Evolutionary conservation across 2,329 filamentous ascomycete genomes (phyloP), one percentile per base, ranked within the genome.

Genomic region (Tricladium varicosporioides): DNA sequence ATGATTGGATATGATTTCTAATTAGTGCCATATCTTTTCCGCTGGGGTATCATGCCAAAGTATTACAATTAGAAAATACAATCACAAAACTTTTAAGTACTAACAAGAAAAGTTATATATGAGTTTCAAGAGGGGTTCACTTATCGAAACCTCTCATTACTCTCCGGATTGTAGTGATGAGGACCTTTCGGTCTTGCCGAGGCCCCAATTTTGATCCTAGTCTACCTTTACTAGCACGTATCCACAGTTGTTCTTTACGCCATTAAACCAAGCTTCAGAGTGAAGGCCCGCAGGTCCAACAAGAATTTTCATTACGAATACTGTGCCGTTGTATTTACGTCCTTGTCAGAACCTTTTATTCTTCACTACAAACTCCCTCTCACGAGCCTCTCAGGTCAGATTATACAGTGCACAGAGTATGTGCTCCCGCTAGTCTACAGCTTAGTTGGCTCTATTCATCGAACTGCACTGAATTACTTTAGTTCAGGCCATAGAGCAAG

Each of bases 221-320:
- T 50, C 22, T 9, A 50, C 48, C 46, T 36, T 53, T 9, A 57
- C 42, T 2, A 51, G 33, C 16, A 53, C 51, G 27, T 57, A 51
- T 16, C 40, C 33, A 16, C 46, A 36, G n/a, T 48, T 53, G 40
- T 53, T 75, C 60, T 67, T 71, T 36, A 72, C 65, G 0, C 73
- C 74, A 1, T 65, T 71, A 57, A 74, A 76, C 76, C 76, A 78
- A 1, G 78, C 60, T 56, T 75, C 74, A 45, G 78, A 78, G 4
- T 69, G 63, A 33, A 85, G 70, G 55, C 85, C 82, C 0, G 83
- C 78, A 0, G 80, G 76, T 1, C 80, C 81, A 2, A 81, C 77
- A 33, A 83, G 72, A 5, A 82, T 80, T 52, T 81, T 76, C 0
- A 85, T 75, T 48, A 82, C 78, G 52, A 77, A 78, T 13, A 68